Base-by-base conservation (phyloP, 768 basidiomycete genomes). In the Mycena pura region DNA sequence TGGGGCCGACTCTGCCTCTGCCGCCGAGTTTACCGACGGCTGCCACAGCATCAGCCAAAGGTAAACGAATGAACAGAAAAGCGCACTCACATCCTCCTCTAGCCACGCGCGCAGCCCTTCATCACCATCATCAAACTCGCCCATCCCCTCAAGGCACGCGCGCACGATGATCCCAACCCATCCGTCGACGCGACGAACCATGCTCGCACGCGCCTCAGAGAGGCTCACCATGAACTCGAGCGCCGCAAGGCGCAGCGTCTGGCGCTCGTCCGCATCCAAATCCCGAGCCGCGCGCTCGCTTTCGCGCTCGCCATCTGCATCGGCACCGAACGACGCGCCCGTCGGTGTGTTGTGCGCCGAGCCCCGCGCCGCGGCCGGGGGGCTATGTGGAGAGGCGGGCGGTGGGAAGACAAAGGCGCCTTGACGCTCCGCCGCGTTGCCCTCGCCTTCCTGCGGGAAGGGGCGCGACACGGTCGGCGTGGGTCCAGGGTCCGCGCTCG, bases 151-250 rank as follows among this genome's bases (percentile, higher is more conserved):
- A 36, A 93, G 70, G 74, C 91, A 93, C 8, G 89, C 89, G 2
- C 90, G 78, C 0, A 94, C 89, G 36, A 92, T 75, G 15, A 86
- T 80, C 8, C 79, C 80, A 1, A 87, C 85, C 92, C 92, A 94
- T 0, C 88, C 91, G 22, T 83, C 80, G 0, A 86, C 84, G 38
- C 85, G 81, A 64, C 82, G 80, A 7, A 89, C 90, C 85, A 93
- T 89, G 5, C 76, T 75, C 0, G 92, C 87, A 32, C 82, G 80
- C 3, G 91, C 84, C 73, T 96, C 93, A 27, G 84, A 86, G n/a
- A 96, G 73, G 13, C 84, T 86, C 53, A 95, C 80, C 85, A 96
- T 89, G 51, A 96, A 86, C 73, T 96, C 94, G 10, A 95, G 76
- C 9, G 92, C 90, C 0, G 87, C 85, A 51, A 87, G 84, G 10